Percentiles rank a stretch among this genome's conserved stretches.
Conservation (phyloP, 139 green algal genomes). For the Chlorella sp. region DNA sequence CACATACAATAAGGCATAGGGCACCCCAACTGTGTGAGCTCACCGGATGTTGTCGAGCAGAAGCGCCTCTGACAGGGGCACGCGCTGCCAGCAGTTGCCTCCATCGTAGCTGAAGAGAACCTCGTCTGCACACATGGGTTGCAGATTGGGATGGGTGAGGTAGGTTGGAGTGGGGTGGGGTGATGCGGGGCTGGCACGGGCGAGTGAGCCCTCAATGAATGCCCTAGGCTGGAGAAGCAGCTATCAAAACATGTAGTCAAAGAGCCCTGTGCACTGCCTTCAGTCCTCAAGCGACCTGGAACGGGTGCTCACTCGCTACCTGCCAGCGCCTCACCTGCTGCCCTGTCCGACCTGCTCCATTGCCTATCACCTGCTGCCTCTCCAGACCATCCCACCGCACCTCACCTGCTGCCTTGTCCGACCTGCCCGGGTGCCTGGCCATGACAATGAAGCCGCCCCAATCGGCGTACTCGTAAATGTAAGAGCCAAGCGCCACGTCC, state of each 20-base stretch:
- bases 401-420: slow-evolving; percentile 13
- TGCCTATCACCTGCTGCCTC: too few relatives aligned
- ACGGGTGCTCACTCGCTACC: too few relatives aligned
- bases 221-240: background rate
- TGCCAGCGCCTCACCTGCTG: too few relatives aligned
- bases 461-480: slow-evolving; percentile 92
- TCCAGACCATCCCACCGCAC: too few relatives aligned
- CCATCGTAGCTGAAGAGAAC: slow-evolving; percentile 77
- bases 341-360: too few relatives aligned
- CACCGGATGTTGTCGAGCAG: slow-evolving; percentile 87
- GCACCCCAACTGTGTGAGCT: too few relatives aligned
- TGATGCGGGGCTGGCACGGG: background rate
- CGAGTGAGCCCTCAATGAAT: background rate
- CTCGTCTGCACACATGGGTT: slow-evolving; percentile 11
- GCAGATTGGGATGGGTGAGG: background rate
- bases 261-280: too few relatives aligned
- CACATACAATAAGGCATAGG: too few relatives aligned
- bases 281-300: too few relatives aligned
- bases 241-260: too few relatives aligned
- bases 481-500: slow-evolving; percentile 68
- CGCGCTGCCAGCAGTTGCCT: slow-evolving; percentile 75
- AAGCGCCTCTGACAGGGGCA: slow-evolving; percentile 66
- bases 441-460: slow-evolving; percentile 85
- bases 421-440: slow-evolving; percentile 49
- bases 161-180: background rate